phyloP scores from a whole-genome alignment of 148 eudicot species.

The Persicaria tinctoria region DNA sequence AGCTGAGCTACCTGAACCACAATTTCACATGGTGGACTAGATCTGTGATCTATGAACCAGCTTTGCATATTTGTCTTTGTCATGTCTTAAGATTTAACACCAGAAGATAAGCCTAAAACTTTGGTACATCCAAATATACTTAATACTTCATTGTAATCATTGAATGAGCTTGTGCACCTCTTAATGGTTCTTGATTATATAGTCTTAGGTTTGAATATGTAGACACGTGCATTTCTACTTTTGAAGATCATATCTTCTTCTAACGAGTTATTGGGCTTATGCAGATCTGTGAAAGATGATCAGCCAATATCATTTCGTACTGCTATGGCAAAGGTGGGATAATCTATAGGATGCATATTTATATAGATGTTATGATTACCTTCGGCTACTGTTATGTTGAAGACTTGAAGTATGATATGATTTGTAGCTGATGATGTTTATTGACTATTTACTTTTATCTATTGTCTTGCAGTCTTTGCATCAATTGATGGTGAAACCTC shows the following conservation, averaged over 20 bases:
- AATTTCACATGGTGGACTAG: not conserved
- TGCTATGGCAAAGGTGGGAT: conserved; percentile 68
- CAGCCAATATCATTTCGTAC: conserved; percentile 79
- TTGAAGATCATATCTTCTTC: not conserved
- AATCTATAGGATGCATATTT: not conserved
- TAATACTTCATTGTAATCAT: not conserved
- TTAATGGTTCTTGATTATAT: not conserved
- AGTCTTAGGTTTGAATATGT: not conserved
- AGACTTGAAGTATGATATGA: not conserved
- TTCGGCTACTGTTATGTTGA: not conserved
- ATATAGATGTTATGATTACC: not conserved
- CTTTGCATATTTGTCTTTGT: not conserved
- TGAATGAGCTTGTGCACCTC: not conserved
- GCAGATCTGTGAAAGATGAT: conserved; percentile 70
- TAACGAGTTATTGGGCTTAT: conserved; percentile 8
- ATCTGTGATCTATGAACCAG: not conserved
- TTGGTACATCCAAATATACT: too few relatives aligned
- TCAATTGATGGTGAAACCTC: conserved; percentile 93
- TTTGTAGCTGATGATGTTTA: not conserved
- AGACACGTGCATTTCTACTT: not conserved
- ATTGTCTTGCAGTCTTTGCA: conserved; percentile 56
- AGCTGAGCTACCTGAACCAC: not conserved
- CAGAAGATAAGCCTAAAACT: too few relatives aligned
- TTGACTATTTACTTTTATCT: not conserved
- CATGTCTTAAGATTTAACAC: too few relatives aligned